Base-by-base conservation (phyloP, 257 asterid species). In the Osmanthus fragrans region DNA sequence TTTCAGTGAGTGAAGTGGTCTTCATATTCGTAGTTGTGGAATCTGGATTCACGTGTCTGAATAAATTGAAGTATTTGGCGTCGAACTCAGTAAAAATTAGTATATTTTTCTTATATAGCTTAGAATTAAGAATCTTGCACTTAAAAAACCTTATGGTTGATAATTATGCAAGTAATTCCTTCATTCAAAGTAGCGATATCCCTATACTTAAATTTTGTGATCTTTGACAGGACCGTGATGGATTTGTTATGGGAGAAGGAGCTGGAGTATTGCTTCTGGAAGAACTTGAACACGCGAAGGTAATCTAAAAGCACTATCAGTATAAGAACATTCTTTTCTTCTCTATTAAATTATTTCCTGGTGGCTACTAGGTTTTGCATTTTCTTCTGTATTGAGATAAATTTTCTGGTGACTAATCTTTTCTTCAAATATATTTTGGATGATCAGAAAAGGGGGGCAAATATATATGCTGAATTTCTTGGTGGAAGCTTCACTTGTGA, bases 401-500 rank as follows among this genome's bases (percentile, higher is more conserved):
- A 56, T n/a, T 34, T 27, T 40, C 13, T 21, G 68, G 70, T 36
- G 36, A 70, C 69, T 71, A 21, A 72, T 27, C 36, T 45, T 63
- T 75, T 77, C 30, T 66, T 81, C 72, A 73, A 67, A 27, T 16
- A 68, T 40, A 71, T 60, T 67, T 49, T 71, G 68, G 42, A 84
- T 82, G 78, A 73, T 80, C 92, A 94, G 99, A 82, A 81, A 82
- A 91, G 99, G 84, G 99, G 98, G 78, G 99, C 99, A 84, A 92
- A 87, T 32, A 93, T 95, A 73, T 92, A 91, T 81, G 98, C 99
- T 30, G 98, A 93, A 84, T 96, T 96, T 84, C 91, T 96, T 76
- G 99, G 99, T 85, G 99, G 99, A 86, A 96, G 99, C 90, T 96
- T 96, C 87, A 90, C 98, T 65, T 88, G 88, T 88, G 99, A 96